Percentiles rank a stretch among this genome's conserved stretches.
phyloP scores from a whole-genome alignment of 176 grass and related monocot genomes.

The Eleusine coracana region DNA sequence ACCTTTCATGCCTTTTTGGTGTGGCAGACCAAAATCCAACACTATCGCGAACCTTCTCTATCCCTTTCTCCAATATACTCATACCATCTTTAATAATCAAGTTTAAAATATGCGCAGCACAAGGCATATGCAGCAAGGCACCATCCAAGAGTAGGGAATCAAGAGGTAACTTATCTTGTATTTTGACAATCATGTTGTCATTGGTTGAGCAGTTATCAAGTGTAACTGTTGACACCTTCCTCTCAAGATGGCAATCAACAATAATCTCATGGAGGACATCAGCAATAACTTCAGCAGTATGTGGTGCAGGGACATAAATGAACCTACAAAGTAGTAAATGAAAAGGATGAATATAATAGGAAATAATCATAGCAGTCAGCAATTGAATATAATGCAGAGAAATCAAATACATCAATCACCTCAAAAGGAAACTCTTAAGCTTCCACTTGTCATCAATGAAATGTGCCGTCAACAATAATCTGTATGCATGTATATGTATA shows the following conservation, averaged over 20 bases:
- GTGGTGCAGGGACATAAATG: too few relatives aligned
- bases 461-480: background rate
- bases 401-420: background rate
- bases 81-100: too few relatives aligned
- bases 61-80: too few relatives aligned
- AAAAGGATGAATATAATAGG: too few relatives aligned
- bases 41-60: too few relatives aligned
- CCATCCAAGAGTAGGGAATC: background rate
- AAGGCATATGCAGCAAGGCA: background rate
- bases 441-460: background rate
- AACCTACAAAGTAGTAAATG: too few relatives aligned
- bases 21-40: too few relatives aligned
- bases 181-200: background rate
- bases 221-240: background rate
- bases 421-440: background rate
- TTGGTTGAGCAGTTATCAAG: background rate
- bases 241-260: background rate
- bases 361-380: too few relatives aligned
- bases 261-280: background rate
- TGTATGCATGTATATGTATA: too few relatives aligned
- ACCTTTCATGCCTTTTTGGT: too few relatives aligned
- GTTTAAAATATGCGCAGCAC: too few relatives aligned
- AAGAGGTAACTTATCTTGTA: conserved; percentile 5
- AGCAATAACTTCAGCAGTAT: background rate
- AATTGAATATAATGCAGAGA: too few relatives aligned